Evolutionary conservation across 2,329 filamentous ascomycete genomes (phyloP).

Genomic region (Botrytis hyacinthi): DNA sequence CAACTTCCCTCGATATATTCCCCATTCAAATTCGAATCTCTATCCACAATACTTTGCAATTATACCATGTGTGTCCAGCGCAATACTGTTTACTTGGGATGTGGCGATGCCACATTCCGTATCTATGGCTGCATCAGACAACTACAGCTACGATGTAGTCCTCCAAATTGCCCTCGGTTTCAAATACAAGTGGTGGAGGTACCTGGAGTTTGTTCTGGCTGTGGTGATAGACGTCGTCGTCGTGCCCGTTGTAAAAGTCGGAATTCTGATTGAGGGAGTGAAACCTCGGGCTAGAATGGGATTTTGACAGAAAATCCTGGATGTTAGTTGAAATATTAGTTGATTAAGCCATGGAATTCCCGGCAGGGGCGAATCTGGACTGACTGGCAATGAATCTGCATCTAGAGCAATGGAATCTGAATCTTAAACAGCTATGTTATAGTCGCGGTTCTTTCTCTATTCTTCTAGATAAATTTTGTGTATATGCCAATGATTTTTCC

Average conservation of each 20-base stretch:
- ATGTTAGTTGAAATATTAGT: neutral
- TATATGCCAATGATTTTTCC: too few species aligned
- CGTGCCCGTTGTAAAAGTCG: neutral
- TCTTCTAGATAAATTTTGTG: too few species aligned
- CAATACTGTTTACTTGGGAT: neutral
- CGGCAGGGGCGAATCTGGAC: neutral
- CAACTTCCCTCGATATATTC: neutral
- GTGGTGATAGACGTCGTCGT: neutral
- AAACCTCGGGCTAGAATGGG: neutral
- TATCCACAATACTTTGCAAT: neutral
- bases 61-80: neutral
- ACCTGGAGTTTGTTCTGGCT: neutral
- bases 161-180: neutral
- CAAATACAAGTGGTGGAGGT: neutral
- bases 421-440: fast-evolving
- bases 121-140: neutral
- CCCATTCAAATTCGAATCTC: neutral
- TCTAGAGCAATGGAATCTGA: neutral
- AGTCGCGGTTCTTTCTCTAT: neutral
- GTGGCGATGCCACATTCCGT: neutral
- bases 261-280: neutral
- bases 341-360: neutral
- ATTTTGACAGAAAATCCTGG: neutral
- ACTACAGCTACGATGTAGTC: neutral
- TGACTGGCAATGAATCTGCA: neutral